phyloP scores from a whole-genome alignment of 164 flowering plant genomes.

The Vitis cinerea region DNA sequence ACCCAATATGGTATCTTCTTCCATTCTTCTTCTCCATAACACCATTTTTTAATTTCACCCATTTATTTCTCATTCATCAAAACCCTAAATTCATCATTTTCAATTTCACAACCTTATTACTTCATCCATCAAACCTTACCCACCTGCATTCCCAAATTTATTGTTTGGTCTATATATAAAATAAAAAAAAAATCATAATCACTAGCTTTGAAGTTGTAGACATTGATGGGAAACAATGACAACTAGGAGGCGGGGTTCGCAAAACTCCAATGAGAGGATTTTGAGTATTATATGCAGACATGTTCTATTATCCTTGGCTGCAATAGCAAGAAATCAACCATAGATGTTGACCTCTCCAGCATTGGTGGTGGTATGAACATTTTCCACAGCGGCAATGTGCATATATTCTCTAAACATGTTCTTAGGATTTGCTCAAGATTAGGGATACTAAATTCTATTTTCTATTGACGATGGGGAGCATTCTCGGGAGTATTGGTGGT shows the following conservation, averaged over 20 bases:
- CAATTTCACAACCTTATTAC: no score
- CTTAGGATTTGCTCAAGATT: slow-evolving; percentile 89
- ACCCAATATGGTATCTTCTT: no score
- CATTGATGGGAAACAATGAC: slow-evolving; percentile 25
- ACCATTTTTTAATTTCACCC: no score
- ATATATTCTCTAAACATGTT: slow-evolving; percentile 92
- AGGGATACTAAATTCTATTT: slow-evolving; percentile 96
- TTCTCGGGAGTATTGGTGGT: slow-evolving; percentile 43
- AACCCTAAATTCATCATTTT: no score
- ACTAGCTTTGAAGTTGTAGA: not conserved
- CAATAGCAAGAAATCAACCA: slow-evolving; percentile 79
- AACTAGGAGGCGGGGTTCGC: slow-evolving; percentile 97
- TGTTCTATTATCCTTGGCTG: slow-evolving; percentile 92
- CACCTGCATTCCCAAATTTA: no score
- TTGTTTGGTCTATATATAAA: no score
- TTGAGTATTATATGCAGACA: slow-evolving; percentile 99
- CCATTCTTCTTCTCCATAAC: no score
- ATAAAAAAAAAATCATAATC: no score
- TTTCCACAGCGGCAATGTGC: slow-evolving; percentile 87
- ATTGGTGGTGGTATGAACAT: slow-evolving; percentile 99
- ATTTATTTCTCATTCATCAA: no score
- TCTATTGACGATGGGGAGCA: slow-evolving; percentile 68
- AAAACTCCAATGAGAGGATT: slow-evolving; percentile 95
- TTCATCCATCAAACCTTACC: no score
- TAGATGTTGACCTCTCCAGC: slow-evolving; percentile 87